Percentiles rank a stretch among this genome's conserved stretches.
Conservation (phyloP, 208 protist species). For the Trypanosoma rangeli region DNA sequence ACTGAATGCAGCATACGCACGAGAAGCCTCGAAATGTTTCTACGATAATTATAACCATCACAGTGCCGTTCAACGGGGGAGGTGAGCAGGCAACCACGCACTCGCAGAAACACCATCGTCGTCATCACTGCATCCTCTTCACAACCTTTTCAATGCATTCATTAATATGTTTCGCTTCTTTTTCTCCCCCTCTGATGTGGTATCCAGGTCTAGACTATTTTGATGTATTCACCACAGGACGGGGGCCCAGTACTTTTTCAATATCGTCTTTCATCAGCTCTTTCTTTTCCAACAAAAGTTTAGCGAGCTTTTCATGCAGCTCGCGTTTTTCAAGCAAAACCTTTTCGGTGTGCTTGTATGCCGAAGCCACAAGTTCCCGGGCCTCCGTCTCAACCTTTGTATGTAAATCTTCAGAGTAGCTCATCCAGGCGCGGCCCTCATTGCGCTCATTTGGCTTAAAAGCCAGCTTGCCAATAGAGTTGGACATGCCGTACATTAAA, state of each 20-base stretch:
- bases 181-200: background rate
- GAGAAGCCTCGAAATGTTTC: slow-evolving; percentile 17
- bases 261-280: slow-evolving; percentile 86
- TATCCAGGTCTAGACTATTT: background rate
- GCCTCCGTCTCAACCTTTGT: slow-evolving; percentile 86
- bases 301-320: slow-evolving; percentile 66
- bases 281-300: slow-evolving; percentile 84
- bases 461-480: slow-evolving; percentile 79
- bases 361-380: slow-evolving; percentile 59
- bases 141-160: background rate
- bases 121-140: background rate
- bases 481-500: slow-evolving; percentile 89
- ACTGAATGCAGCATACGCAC: background rate
- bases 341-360: slow-evolving; percentile 74
- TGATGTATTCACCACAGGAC: slow-evolving; percentile 28
- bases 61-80: background rate
- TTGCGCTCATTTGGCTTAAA: slow-evolving; percentile 90
- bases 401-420: slow-evolving; percentile 87
- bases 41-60: background rate
- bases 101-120: background rate
- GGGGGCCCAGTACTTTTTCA: slow-evolving; percentile 64
- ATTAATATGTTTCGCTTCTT: slow-evolving; percentile 7
- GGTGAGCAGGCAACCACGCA: background rate
- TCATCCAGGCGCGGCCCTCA: slow-evolving; percentile 89
- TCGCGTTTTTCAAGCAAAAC: slow-evolving; percentile 67